Base-by-base conservation (phyloP, 257 asterid species). In the Scutellaria baicalensis region DNA sequence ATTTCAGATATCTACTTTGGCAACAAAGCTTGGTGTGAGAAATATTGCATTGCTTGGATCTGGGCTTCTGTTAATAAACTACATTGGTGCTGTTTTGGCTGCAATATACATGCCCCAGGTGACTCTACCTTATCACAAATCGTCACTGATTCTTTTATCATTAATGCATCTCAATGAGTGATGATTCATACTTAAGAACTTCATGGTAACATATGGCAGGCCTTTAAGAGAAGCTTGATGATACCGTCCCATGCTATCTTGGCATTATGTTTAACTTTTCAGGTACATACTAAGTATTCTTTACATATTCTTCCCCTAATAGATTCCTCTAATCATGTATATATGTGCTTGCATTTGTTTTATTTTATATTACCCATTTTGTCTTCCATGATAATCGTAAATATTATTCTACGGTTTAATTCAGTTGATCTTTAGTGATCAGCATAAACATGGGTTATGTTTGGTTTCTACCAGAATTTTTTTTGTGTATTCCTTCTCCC, bases 21-120 rank as follows among this genome's bases (percentile, higher is more conserved):
- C 97, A 62, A 89, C 97, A 55, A 94, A 91, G 77, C 97, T 94
- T 80, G 99, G 99, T 21, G 95, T 91, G 78, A 85, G 95, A 82
- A 94, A 94, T 71, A 91, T 94, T 52, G 89, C 99, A 31, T 78
- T 94, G 66, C 91, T 91, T 61, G 97, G 97, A 77, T 75, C 96
- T 27, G 95, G 96, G 56, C 86, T 94, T 70, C 82, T 94, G 78
- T 78, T 94, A 79, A 70, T 84, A 75, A 94, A 94, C 68, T 94
- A 91, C 85, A 69, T 91, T 45, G 90, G 97, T 55, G 83, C 99
- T 54, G 74, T 89, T 61, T 70, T 84, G 68, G 95, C 86, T 35
- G 97, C 99, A 66, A 68, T 88, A 68, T 94, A 85, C 86, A 67
- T 87, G 81, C 97, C 97, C 72, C 95, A 91, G 91, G 99, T 94